These are phyloP conservation scores for Sugiyamaella americana DNA, from an alignment of 805 yeast genomes.

Conservation along the genomic window DNA sequence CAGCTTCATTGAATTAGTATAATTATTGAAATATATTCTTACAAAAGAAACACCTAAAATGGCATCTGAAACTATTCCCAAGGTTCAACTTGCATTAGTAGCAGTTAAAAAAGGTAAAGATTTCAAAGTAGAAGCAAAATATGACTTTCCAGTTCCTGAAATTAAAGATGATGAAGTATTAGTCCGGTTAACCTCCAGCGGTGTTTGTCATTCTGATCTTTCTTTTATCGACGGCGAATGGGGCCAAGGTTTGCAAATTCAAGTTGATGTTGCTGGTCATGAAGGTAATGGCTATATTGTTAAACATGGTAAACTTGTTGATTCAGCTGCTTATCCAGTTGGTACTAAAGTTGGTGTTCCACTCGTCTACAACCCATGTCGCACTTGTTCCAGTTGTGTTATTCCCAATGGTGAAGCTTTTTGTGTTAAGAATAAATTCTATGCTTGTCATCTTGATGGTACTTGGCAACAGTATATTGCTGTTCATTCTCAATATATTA, in stretches of 20 bases:
- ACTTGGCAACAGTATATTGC: constrained; percentile 44
- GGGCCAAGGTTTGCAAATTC: constrained; percentile 24
- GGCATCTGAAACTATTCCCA: constrained; percentile 26
- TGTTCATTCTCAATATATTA: constrained; percentile 40
- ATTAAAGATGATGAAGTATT: constrained; percentile 24
- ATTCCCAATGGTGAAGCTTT: constrained; percentile 34
- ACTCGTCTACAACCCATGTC: constrained; percentile 20
- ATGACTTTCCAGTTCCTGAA: constrained; percentile 32
- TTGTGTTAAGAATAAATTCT: constrained; percentile 60
- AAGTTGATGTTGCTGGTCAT: constrained; percentile 26
- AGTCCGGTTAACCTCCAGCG: constrained; percentile 34
- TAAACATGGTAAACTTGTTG: constrained; percentile 23
- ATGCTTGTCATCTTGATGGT: constrained; percentile 68
- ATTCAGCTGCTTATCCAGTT: constrained; percentile 15
- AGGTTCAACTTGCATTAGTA: constrained; percentile 33
- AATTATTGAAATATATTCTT: neutral
- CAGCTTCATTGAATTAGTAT: no score
- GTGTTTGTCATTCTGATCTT: constrained; percentile 41
- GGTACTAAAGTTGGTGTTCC: constrained; percentile 29
- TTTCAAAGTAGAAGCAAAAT: constrained; percentile 30
- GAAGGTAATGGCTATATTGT: constrained; percentile 31
- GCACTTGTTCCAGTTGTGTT: constrained; percentile 23
- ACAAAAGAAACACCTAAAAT: neutral
- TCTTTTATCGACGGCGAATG: constrained; percentile 38
- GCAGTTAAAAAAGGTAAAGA: constrained; percentile 33